Percentiles rank a stretch among this genome's conserved stretches.
Evolutionary conservation across 2,329 filamentous ascomycete genomes (phyloP).

Genomic region (Madurella mycetomatis): DNA sequence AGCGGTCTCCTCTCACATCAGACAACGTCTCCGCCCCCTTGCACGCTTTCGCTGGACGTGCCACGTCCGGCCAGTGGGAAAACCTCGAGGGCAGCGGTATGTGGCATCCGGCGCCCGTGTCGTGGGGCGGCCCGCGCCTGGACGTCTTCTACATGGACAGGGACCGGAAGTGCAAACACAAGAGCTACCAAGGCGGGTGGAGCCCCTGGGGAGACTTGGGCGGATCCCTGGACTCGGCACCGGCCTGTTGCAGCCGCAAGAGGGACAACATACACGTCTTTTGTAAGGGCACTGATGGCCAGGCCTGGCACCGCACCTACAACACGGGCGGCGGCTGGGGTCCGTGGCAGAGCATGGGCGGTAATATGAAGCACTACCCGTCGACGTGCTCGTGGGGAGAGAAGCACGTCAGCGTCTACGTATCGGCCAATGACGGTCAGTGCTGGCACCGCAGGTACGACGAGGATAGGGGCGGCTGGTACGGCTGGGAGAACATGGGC

Average conservation of each 20-base stretch:
- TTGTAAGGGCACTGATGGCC: slow-evolving; percentile 21
- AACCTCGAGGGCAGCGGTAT: slow-evolving; percentile 18
- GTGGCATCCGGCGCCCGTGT: slow-evolving; percentile 23
- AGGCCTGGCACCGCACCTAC: slow-evolving; percentile 18
- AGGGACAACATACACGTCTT: slow-evolving; percentile 19
- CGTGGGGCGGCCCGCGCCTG: slow-evolving; percentile 25
- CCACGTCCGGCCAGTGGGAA: slow-evolving; percentile 20
- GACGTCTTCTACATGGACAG: slow-evolving; percentile 26
- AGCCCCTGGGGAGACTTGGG: slow-evolving; percentile 22
- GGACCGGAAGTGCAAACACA: slow-evolving; percentile 25
- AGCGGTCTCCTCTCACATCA: background rate
- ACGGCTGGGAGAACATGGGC: slow-evolving; percentile 26
- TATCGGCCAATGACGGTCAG: slow-evolving; percentile 27
- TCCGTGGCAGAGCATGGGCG: slow-evolving; percentile 30
- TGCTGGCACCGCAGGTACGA: slow-evolving; percentile 27
- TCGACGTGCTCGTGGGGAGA: slow-evolving; percentile 26
- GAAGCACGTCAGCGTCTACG: slow-evolving; percentile 30
- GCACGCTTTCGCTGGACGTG: slow-evolving; percentile 3
- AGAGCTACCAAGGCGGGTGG: slow-evolving; percentile 14
- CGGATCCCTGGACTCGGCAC: slow-evolving; percentile 18
- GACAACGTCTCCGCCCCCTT: background rate
- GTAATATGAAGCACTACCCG: slow-evolving; percentile 26
- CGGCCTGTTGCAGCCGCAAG: slow-evolving; percentile 18
- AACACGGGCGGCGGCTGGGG: slow-evolving; percentile 13
- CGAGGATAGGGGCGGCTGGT: slow-evolving; percentile 25